These are phyloP conservation scores for Colletotrichum caudatum DNA, from an alignment of 2,329 filamentous ascomycete genomes.

Conservation along the genomic window DNA sequence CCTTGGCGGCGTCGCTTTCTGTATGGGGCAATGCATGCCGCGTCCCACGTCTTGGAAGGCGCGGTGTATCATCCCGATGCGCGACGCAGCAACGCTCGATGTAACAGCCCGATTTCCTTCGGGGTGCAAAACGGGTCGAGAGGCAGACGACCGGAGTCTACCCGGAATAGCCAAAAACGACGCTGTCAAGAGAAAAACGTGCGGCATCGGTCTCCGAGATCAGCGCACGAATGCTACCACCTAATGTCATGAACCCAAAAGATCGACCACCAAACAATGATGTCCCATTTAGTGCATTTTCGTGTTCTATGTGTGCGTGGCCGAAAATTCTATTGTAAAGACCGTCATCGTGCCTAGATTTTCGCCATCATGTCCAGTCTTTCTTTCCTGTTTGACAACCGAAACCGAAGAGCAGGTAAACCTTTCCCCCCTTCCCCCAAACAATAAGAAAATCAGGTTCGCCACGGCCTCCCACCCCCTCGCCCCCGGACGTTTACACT, in stretches of 20 bases:
- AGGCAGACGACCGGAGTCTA: slow-evolving; percentile 9
- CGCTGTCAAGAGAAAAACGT: slow-evolving; percentile 27
- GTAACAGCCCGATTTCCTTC: slow-evolving; percentile 1
- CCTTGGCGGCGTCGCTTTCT: slow-evolving; percentile 21
- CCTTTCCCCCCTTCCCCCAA: too few relatives aligned
- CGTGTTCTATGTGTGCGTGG: not conserved
- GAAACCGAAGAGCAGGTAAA: not conserved
- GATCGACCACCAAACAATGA: not conserved
- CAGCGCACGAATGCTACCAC: slow-evolving; percentile 34
- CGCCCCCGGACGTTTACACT: not conserved
- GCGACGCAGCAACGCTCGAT: slow-evolving; percentile 25
- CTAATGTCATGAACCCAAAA: slow-evolving; percentile 33
- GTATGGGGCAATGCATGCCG: not conserved
- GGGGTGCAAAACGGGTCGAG: slow-evolving; percentile 1
- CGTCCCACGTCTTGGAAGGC: slow-evolving; percentile 4
- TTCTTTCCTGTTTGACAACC: not conserved
- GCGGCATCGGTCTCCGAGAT: slow-evolving; percentile 21
- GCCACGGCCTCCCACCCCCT: not conserved
- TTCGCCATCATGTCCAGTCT: not conserved
- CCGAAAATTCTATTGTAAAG: not conserved
- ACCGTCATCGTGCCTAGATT: not conserved
- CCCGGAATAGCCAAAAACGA: slow-evolving; percentile 12
- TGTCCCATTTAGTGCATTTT: not conserved
- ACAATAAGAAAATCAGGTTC: not conserved
- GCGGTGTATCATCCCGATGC: slow-evolving; percentile 38